A percentile compares a stretch with the other conserved stretches of the same genome.
Evolutionary conservation across 352 stramenopile genomes (phyloP).

Genomic region (Pythium biforme): DNA sequence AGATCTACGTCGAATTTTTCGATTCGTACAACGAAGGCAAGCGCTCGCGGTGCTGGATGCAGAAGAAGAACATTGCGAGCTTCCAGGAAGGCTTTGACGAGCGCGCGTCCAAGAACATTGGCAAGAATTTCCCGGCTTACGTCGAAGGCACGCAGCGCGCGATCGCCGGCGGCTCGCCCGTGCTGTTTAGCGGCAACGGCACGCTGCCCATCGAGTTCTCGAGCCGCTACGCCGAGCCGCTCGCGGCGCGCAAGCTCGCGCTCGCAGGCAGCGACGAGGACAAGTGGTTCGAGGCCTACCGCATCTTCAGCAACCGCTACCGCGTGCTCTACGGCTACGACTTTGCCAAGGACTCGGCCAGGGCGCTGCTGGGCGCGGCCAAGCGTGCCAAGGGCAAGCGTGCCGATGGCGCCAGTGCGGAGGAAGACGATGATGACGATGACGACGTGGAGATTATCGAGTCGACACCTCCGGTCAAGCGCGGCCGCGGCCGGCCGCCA

Average conservation of each 20-base stretch:
- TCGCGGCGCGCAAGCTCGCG: conserved; percentile 47
- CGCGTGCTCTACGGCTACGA: conserved; percentile 31
- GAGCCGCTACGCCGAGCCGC: conserved; percentile 56
- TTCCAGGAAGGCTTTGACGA: conserved; percentile 79
- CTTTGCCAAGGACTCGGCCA: conserved; percentile 25
- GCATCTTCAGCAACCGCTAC: conserved; percentile 55
- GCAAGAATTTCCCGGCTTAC: conserved; percentile 76
- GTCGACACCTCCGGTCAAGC: conserved; percentile 4
- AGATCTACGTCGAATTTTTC: conserved; percentile 83
- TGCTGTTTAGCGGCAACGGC: conserved; percentile 62
- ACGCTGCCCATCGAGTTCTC: conserved; percentile 82
- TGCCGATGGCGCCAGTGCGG: background rate
- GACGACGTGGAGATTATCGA: conserved; percentile 30
- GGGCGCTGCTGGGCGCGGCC: conserved; percentile 16
- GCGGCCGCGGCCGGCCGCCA: conserved; percentile 20
- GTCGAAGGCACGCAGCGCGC: conserved; percentile 73
- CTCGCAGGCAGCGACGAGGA: conserved; percentile 29
- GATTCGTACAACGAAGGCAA: conserved; percentile 76
- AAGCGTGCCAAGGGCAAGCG: conserved; percentile 18
- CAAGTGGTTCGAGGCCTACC: conserved; percentile 71
- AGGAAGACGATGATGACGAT: conserved; percentile 19
- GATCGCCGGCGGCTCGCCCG: conserved; percentile 55
- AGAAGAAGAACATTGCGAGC: conserved; percentile 73
- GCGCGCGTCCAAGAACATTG: conserved; percentile 73
- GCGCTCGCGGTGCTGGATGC: conserved; percentile 80